phyloP scores from a whole-genome alignment of 352 stramenopile species.

The Globisporangium middletonii region DNA sequence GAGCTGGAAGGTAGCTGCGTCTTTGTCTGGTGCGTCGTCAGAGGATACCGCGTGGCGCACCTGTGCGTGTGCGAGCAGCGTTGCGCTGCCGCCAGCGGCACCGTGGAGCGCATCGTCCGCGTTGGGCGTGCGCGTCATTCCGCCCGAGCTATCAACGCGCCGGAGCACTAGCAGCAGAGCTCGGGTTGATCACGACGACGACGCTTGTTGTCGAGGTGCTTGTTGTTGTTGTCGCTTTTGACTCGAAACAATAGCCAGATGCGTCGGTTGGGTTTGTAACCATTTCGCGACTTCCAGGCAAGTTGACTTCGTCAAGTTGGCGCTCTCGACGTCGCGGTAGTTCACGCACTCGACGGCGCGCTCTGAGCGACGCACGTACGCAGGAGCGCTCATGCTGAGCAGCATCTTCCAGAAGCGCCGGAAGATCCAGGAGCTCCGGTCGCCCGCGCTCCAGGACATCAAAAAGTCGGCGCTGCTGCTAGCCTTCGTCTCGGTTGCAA shows the following conservation, averaged over 20 bases:
- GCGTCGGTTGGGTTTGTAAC: no score
- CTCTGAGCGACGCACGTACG: neutral
- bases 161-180: no score
- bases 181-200: no score
- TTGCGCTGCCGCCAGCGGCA: neutral
- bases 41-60: neutral
- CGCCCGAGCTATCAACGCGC: no score
- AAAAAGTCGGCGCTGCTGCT: slow-evolving; percentile 36
- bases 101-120: neutral
- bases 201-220: no score
- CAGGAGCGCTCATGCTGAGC: slow-evolving; percentile 35
- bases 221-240: no score
- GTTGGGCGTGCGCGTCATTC: neutral
- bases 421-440: slow-evolving; percentile 72
- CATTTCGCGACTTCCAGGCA: no score
- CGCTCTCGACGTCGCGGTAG: no score
- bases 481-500: no score
- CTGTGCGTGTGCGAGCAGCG: neutral
- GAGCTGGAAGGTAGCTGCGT: slow-evolving; percentile 29
- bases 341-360: no score
- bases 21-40: slow-evolving; percentile 18
- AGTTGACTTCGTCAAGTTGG: no score
- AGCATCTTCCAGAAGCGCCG: slow-evolving; percentile 78
- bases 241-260: no score
- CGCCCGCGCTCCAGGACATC: slow-evolving; percentile 67